phyloP scores from a whole-genome alignment of 2,329 filamentous ascomycete species.

The Colletotrichum sp. region DNA sequence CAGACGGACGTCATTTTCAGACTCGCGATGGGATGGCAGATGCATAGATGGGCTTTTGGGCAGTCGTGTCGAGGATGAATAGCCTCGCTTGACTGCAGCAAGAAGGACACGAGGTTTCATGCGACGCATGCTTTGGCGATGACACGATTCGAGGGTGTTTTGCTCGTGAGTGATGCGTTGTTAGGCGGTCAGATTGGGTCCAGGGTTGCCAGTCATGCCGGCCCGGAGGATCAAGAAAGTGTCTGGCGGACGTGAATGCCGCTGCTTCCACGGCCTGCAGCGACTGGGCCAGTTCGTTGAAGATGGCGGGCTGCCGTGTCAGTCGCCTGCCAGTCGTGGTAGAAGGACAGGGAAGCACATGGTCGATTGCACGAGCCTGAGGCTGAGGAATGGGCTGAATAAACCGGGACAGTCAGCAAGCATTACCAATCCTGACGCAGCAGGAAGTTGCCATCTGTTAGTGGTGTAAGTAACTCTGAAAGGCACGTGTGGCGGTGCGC shows the following conservation, averaged over 20 bases:
- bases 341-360: slow-evolving; percentile 14
- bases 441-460: slow-evolving; percentile 2
- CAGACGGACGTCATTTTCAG: background rate
- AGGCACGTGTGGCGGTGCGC: slow-evolving; percentile 7
- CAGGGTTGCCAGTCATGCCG: background rate
- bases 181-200: background rate
- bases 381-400: slow-evolving; percentile 7
- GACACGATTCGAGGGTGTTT: background rate
- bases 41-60: background rate
- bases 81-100: background rate
- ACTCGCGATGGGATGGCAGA: slow-evolving; percentile 12
- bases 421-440: slow-evolving; percentile 5
- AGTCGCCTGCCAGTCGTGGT: background rate
- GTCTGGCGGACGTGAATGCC: background rate
- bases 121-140: background rate
- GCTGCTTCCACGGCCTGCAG: background rate
- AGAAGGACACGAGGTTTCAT: background rate
- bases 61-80: background rate
- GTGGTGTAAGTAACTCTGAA: background rate
- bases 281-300: background rate
- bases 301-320: background rate
- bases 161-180: background rate
- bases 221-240: background rate
- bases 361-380: background rate
- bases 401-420: background rate